Evolutionary conservation across 805 yeast species (phyloP).

Genomic region (Torulaspora quercuum): DNA sequence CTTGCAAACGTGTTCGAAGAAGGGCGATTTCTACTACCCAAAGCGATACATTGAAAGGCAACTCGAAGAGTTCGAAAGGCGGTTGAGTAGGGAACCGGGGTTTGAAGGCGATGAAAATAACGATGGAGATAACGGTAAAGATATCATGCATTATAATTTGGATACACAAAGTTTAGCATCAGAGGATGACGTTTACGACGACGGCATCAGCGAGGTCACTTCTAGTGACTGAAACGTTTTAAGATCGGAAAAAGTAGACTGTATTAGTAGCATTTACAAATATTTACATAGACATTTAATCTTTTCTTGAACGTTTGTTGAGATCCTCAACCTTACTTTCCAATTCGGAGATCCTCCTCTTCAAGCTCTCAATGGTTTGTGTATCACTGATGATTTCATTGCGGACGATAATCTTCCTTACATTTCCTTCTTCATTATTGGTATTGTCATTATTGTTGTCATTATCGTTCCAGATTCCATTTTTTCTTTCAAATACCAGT

Average conservation of each 20-base stretch:
- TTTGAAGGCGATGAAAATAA: constrained; percentile 5
- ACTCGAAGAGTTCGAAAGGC: constrained; percentile 22
- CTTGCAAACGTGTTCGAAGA: constrained; percentile 20
- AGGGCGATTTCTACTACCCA: constrained; percentile 23
- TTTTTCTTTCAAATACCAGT: constrained; percentile 12
- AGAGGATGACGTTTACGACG: constrained; percentile 3
- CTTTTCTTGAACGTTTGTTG: constrained; percentile 11
- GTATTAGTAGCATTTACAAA: constrained; percentile 4
- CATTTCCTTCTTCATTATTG: constrained; percentile 1
- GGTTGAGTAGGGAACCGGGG: constrained; percentile 20
- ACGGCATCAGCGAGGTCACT: constrained; percentile 3
- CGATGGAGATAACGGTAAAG: constrained; percentile 5
- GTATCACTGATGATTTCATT: constrained; percentile 12
- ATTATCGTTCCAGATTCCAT: constrained; percentile 5
- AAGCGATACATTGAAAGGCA: constrained; percentile 24
- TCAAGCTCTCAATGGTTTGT: constrained; percentile 17
- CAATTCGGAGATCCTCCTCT: constrained; percentile 24
- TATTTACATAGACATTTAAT: constrained; percentile 5
- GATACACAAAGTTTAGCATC: constrained; percentile 14
- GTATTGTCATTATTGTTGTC: constrained; percentile 3
- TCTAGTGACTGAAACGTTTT: constrained; percentile 5
- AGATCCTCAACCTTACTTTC: constrained; percentile 18
- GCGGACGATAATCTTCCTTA: constrained; percentile 11
- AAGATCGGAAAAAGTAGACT: no score
- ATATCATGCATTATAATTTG: constrained; percentile 7